Percentiles rank a stretch among this genome's conserved stretches.
Conservation (phyloP, 2,329 filamentous ascomycete species). For the Ophiostoma sp. region DNA sequence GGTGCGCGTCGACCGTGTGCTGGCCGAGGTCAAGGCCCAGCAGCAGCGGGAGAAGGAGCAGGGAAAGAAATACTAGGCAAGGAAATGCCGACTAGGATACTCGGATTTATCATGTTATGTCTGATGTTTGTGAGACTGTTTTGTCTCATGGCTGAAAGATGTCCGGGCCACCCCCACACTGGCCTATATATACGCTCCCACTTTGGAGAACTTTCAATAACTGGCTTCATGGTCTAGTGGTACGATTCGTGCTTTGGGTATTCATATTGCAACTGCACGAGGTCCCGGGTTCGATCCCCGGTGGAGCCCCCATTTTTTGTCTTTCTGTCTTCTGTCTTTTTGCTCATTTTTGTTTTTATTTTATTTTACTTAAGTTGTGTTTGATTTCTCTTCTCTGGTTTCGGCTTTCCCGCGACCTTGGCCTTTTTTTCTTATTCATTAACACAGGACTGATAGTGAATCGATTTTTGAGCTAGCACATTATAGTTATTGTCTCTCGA, state of each 20-base stretch:
- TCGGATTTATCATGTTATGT: no score
- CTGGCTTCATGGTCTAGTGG: conserved; percentile 27
- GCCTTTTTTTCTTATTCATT: no score
- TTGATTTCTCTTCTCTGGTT: not conserved
- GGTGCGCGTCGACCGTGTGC: conserved; percentile 18
- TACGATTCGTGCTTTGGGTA: conserved; percentile 28
- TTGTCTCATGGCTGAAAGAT: no score
- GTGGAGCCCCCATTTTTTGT: conserved; percentile 25
- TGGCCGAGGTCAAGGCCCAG: conserved; percentile 12
- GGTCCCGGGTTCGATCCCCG: conserved; percentile 29
- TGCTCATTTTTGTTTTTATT: not conserved
- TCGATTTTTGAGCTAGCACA: no score
- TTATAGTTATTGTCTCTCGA: no score
- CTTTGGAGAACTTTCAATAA: not conserved
- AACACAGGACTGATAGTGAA: no score
- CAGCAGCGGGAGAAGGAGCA: conserved; percentile 10
- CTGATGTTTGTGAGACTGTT: no score
- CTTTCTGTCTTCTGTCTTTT: not conserved
- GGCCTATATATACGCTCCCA: conserved; percentile 8
- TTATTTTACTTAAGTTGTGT: not conserved
- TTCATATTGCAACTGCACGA: conserved; percentile 26
- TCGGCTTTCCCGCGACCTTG: not conserved
- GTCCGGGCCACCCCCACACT: not conserved
- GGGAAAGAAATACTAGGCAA: not conserved
- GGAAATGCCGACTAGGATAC: not conserved